phyloP scores from a whole-genome alignment of 169 alveolate species.

The Eimeria sp. region DNA sequence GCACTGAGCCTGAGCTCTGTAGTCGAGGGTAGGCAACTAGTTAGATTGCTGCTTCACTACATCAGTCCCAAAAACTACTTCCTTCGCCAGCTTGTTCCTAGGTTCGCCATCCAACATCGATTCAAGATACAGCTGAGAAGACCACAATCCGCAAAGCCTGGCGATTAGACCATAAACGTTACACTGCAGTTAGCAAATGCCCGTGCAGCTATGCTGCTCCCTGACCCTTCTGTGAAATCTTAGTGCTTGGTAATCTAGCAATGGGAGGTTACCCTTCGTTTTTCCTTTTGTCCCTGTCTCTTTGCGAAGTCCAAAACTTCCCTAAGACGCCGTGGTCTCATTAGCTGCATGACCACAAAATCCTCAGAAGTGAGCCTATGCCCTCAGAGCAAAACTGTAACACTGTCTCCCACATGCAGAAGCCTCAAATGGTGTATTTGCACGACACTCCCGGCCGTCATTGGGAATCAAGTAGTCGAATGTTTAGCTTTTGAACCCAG shows the following conservation, averaged over 20 bases:
- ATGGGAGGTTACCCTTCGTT: conserved; percentile 3
- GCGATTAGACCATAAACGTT: not conserved
- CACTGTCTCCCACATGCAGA: not conserved
- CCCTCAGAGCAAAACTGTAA: not conserved
- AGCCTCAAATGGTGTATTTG: not conserved
- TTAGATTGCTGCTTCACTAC: not conserved
- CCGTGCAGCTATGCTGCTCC: not conserved
- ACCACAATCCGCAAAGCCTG: not conserved
- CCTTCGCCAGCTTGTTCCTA: conserved; percentile 22
- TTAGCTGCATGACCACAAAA: conserved; percentile 32
- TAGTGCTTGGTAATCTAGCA: not conserved
- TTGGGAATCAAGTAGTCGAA: not conserved
- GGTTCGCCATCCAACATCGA: conserved; percentile 24
- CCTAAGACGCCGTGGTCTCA: conserved; percentile 61
- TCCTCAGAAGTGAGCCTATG: not conserved
- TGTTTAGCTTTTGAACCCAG: not conserved
- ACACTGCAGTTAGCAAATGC: not conserved
- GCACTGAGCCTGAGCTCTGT: not conserved
- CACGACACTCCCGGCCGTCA: not conserved
- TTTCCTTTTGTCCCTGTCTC: conserved; percentile 67
- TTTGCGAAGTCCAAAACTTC: conserved; percentile 53
- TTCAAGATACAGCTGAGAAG: conserved; percentile 21
- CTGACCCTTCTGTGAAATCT: not conserved
- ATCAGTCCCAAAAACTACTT: conserved; percentile 7
- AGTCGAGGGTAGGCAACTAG: not conserved